Percentiles rank a stretch among this genome's conserved stretches.
Conservation (phyloP, 2,329 filamentous ascomycete species). For the Dactylella cylindrospora region DNA sequence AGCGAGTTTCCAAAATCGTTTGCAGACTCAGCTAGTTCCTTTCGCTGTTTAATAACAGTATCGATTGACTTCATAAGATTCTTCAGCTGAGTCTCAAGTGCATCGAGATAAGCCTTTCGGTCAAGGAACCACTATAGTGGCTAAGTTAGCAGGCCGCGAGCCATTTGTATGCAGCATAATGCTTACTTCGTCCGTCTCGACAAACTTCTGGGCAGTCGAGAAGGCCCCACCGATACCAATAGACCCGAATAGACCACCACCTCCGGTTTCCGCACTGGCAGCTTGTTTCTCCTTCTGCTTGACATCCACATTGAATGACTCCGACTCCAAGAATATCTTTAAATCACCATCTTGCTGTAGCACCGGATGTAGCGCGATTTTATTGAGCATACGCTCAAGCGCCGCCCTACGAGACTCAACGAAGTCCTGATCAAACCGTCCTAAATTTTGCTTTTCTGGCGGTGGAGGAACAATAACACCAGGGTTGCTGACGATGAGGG, state of each 20-base stretch:
- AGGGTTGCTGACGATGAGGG: constrained; percentile 89
- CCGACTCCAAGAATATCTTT: constrained; percentile 95
- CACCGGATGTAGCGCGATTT: constrained; percentile 82
- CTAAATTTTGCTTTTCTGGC: constrained; percentile 95
- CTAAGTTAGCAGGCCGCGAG: constrained; percentile 45
- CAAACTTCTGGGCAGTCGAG: constrained; percentile 71
- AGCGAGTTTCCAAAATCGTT: constrained; percentile 90
- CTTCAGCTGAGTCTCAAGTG: constrained; percentile 86
- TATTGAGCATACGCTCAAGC: constrained; percentile 96
- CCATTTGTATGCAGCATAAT: constrained; percentile 29
- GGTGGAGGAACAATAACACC: constrained; percentile 93
- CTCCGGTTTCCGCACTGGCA: constrained; percentile 87
- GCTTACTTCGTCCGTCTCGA: constrained; percentile 92
- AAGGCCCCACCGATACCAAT: constrained; percentile 54
- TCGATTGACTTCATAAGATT: constrained; percentile 91
- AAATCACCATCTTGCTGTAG: constrained; percentile 90
- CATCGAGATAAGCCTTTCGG: constrained; percentile 89
- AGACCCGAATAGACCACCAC: constrained; percentile 72
- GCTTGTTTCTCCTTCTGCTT: constrained; percentile 90
- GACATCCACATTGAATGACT: constrained; percentile 91
- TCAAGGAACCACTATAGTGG: constrained; percentile 86
- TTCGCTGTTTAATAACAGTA: constrained; percentile 84
- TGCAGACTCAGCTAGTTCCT: constrained; percentile 88
- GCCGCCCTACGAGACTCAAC: constrained; percentile 89
- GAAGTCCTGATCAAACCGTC: constrained; percentile 93